Evolutionary conservation across 805 yeast species (phyloP), one percentile per base, ranked within the genome.

Genomic region (Starmerella asiatica): DNA sequence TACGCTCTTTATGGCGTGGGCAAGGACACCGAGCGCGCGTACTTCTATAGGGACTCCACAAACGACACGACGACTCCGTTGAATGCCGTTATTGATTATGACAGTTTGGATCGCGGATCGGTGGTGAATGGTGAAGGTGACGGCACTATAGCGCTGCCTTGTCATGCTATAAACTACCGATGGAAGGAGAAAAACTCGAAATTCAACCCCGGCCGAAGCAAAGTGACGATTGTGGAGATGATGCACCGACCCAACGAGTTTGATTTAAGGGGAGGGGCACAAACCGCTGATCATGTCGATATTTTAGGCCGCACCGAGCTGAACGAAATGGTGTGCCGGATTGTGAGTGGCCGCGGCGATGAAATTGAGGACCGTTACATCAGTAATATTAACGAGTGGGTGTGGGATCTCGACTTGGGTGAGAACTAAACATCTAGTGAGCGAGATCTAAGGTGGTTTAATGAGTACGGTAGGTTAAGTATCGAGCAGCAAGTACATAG

Each of bases 271-370:
- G 98, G 98, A 20, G 98, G 98, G 12, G 93, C 95, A 9, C 81
- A 80, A 56, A 88, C 96, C 1, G 96, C 97, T 1, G 98, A 91
- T 53, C 98, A 91, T 59, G 98, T 91, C 21, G 98, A 91, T 56
- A 86, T 91, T 34, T 65, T 91, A 34, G 98, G 98, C 2, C 76
- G 93, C 46, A 83, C 96, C 1, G 93, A 79, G 55, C 64, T 91
- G 56, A 91, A 91, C 56, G 98, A 91, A 55, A 63, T 86, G 53
- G 65, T 91, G 11, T 63, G 88, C 39, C 71, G 71, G 45, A 84
- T 91, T 15, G 96, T 86, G 1, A 67, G 82, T 32, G 98, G 98
- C 0, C 58, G 66, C 27, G 94, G 93, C 2, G 73, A 73, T 35
- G 58, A 65, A 16, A 80, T 91, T 42, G 63, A 71, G 33, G 77